These are phyloP conservation scores for Ensete ventricosum DNA, from an alignment of 176 grass and related monocot genomes.

Conservation along the genomic window DNA sequence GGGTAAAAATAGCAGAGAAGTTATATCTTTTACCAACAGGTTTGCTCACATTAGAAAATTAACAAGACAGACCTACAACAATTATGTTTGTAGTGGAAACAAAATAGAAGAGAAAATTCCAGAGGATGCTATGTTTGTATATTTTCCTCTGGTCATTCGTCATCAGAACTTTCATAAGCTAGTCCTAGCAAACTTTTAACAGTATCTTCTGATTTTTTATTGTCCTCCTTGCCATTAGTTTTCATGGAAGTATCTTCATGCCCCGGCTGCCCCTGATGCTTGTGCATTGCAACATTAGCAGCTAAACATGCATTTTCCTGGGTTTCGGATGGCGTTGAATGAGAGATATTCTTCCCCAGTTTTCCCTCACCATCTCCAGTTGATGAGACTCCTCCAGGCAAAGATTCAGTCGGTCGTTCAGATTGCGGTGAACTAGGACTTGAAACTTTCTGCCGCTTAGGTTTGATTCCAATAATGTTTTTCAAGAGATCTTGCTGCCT, in stretches of 20 bases:
- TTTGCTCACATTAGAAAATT: no score
- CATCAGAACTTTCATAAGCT: conserved; percentile 69
- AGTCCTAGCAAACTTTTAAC: conserved; percentile 66
- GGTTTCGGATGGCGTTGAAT: not conserved
- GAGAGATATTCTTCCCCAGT: conserved; percentile 5
- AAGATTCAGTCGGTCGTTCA: conserved; percentile 16
- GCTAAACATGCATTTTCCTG: not conserved
- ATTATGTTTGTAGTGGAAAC: no score
- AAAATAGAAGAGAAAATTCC: no score
- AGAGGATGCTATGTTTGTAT: no score
- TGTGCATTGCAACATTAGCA: not conserved
- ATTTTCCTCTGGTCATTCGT: conserved; percentile 27
- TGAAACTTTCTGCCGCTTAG: conserved; percentile 47
- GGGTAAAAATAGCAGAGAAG: no score
- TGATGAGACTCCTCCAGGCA: conserved; percentile 3
- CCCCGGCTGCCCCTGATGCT: not conserved
- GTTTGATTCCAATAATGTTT: conserved; percentile 79
- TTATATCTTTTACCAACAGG: no score
- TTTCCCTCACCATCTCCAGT: not conserved
- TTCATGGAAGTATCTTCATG: conserved; percentile 4
- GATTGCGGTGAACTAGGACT: conserved; percentile 19
- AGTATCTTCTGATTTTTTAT: conserved; percentile 21
- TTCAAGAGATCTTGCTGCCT: conserved; percentile 88
- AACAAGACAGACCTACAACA: no score
- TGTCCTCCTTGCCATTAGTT: conserved; percentile 3